phyloP scores from a whole-genome alignment of 1,284 basidiomycete genomes.

The Moesziomyces antarcticus region DNA sequence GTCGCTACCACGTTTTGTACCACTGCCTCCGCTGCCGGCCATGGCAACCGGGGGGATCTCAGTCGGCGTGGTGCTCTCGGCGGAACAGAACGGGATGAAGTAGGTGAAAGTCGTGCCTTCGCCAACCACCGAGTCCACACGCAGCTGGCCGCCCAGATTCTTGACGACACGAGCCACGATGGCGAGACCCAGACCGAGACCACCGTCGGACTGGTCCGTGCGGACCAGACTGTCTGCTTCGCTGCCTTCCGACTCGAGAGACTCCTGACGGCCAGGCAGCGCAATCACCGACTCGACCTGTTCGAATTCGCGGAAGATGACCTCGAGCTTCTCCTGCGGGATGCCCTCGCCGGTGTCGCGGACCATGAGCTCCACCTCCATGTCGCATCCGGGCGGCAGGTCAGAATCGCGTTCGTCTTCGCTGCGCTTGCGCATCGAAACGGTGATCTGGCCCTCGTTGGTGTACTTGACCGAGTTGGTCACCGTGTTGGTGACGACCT shows the following conservation, averaged over 20 bases:
- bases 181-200: conserved; percentile 77
- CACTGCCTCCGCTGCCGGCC: conserved; percentile 17
- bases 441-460: conserved; percentile 74
- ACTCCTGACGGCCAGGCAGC: conserved; percentile 30
- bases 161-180: conserved; percentile 85
- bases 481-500: conserved; percentile 83
- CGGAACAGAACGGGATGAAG: conserved; percentile 73
- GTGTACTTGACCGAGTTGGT: conserved; percentile 85
- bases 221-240: conserved; percentile 22
- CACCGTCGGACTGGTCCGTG: conserved; percentile 43
- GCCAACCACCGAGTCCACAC: conserved; percentile 78
- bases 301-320: conserved; percentile 87
- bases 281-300: conserved; percentile 76
- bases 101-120: conserved; percentile 81
- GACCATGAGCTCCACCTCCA: conserved; percentile 80
- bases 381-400: conserved; percentile 57
- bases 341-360: conserved; percentile 84
- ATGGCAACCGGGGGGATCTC: conserved; percentile 16
- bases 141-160: conserved; percentile 81
- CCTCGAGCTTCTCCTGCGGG: conserved; percentile 77
- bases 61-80: conserved; percentile 35
- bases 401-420: conserved; percentile 36
- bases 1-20: conserved; percentile 27
- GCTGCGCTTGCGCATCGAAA: conserved; percentile 72
- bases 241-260: conserved; percentile 13